Base-by-base conservation (phyloP, 164 flowering plant genomes). In the Aristolochia californica region DNA sequence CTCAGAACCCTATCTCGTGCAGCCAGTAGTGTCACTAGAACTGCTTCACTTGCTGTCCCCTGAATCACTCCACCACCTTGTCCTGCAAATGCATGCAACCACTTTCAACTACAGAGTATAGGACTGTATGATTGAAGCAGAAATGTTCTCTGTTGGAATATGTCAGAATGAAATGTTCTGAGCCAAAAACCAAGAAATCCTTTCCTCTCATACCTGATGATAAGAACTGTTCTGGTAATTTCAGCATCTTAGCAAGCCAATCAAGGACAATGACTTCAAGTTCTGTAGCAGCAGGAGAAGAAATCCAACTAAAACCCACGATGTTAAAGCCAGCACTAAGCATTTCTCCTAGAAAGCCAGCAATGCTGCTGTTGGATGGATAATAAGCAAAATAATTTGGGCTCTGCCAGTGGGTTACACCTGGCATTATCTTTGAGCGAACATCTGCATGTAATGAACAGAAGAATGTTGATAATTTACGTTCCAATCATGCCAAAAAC, bases 341-440 rank as follows among this genome's bases (percentile, higher is more conserved):
- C 98, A 91, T 91, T 77, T 91, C 98, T 43, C 96, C 96, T n/a
- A 88, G 63, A 68, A 88, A 87, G 28, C 95, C 96, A 21, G 94
- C 96, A 26, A 75, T 74, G 64, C 96, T 88, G 65, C 96, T 83
- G 62, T 91, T 88, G 34, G 95, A 80, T 57, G 98, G 95, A 72
- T 72, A 91, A 76, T 88, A 91, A 10, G 95, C 96, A 75, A 88
- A 91, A 70, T 67, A 88, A 59, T 80, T 77, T n/a, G 96, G 95
- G 72, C 98, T 88, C 57, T 91, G 98, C 98, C 98, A 91, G 72
- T 91, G 98, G 16, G 98, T 88, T 12, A 88, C 86, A 56, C 98
- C 98, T 20, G 93, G 96, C 53, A 91, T 56, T 54, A 91, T 91
- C 70, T 88, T 91, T 14, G 61, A 57, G 60, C 69, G 81, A 62